A percentile compares a stretch with the other conserved stretches of the same genome.
Evolutionary conservation across 2,329 filamentous ascomycete species (phyloP).

Genomic region (Didymella pomorum): DNA sequence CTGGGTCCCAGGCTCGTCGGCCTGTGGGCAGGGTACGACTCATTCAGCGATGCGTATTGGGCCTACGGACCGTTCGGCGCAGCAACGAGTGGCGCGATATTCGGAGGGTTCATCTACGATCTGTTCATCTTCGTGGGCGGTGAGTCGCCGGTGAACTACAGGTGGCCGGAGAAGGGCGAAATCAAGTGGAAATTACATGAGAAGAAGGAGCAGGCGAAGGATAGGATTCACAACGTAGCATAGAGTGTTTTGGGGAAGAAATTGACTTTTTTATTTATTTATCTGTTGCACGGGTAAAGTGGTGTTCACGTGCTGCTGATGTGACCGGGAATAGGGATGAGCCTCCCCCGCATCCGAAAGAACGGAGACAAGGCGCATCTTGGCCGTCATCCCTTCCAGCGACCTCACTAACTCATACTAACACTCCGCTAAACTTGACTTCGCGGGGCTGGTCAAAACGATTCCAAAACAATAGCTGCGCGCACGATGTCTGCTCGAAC

Average conservation of each 20-base stretch:
- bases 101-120: constrained; percentile 43
- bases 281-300: not conserved
- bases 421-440: not conserved
- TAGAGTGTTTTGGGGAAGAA: not conserved
- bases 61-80: constrained; percentile 40
- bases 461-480: not conserved
- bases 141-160: constrained; percentile 43
- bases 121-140: constrained; percentile 43
- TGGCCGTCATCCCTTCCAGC: constrained; percentile 6
- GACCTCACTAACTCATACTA: constrained; percentile 4
- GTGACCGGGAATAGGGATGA: constrained; percentile 16
- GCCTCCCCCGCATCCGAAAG: constrained; percentile 11
- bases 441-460: not conserved
- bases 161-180: constrained; percentile 37
- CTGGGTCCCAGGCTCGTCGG: constrained; percentile 74
- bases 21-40: constrained; percentile 71
- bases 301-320: not conserved
- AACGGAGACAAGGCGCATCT: constrained; percentile 6
- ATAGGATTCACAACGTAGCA: constrained; percentile 23
- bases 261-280: not conserved
- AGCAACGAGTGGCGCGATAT: constrained; percentile 34
- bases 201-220: constrained; percentile 28
- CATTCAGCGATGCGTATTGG: constrained; percentile 41
- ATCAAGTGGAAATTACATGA: constrained; percentile 29
- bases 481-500: not conserved